Conservation (phyloP, 495 filamentous ascomycete species). For the Penicillium cosmopolitanum region DNA sequence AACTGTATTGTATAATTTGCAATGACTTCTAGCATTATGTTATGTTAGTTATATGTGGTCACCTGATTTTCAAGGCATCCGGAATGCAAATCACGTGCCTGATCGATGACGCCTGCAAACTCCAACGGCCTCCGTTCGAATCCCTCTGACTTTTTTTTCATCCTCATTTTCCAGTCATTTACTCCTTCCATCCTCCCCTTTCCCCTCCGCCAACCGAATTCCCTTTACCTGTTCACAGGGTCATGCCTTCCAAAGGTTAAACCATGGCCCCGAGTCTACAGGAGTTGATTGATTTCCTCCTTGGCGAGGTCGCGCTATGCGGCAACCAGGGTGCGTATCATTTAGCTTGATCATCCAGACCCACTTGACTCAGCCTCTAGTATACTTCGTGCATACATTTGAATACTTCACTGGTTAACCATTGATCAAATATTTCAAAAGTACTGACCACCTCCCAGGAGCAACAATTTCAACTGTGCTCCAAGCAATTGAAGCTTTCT, state of each 20-base stretch:
- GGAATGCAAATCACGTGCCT: background rate
- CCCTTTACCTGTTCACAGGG: constrained; percentile 6
- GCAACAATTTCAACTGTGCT: constrained; percentile 46
- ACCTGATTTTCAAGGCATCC: background rate
- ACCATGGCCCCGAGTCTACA: constrained; percentile 68
- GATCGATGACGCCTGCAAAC: background rate
- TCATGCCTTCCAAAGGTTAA: constrained; percentile 20
- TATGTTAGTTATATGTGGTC: no score
- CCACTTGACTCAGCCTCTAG: constrained; percentile 25
- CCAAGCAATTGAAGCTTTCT: constrained; percentile 42
- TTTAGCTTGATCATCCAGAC: constrained; percentile 19
- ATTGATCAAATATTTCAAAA: background rate
- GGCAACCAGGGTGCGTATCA: constrained; percentile 69
- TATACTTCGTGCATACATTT: constrained; percentile 16
- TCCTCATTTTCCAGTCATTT: constrained; percentile 6
- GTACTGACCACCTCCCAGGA: constrained; percentile 35
- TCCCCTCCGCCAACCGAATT: background rate
- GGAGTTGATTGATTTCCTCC: constrained; percentile 69
- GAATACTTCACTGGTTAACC: background rate
- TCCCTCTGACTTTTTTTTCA: constrained; percentile 7
- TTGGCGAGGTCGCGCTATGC: constrained; percentile 71
- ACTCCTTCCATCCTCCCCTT: background rate
- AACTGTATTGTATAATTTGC: no score
- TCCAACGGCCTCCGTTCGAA: constrained; percentile 37
- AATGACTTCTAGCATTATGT: no score